Conservation (phyloP, 257 asterid species). For the Rhazya stricta region DNA sequence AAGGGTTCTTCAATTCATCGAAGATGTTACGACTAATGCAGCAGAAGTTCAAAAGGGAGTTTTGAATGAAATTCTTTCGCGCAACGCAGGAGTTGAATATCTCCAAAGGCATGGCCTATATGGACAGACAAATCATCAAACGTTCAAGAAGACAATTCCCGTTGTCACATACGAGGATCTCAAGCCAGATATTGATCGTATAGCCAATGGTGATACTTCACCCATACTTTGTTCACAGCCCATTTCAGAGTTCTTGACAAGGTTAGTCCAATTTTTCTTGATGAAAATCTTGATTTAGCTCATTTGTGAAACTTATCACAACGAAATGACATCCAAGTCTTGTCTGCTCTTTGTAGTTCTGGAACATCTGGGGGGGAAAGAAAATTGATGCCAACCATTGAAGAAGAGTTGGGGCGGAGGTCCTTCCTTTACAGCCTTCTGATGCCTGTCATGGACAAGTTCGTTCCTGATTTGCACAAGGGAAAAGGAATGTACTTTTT, state of each 20-base stretch:
- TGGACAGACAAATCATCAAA: too few relatives aligned
- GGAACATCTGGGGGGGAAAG: slow-evolving; percentile 40
- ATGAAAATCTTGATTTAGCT: neutral
- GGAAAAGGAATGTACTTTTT: slow-evolving; percentile 42
- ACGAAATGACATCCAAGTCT: neutral
- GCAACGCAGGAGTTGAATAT: slow-evolving; percentile 4
- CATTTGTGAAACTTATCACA: neutral
- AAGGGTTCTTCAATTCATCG: slow-evolving; percentile 5
- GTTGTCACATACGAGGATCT: slow-evolving; percentile 64
- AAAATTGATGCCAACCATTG: slow-evolving; percentile 39
- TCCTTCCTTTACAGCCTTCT: slow-evolving; percentile 33
- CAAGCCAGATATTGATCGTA: slow-evolving; percentile 58
- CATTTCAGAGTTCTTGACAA: slow-evolving; percentile 74
- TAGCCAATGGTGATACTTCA: slow-evolving; percentile 67
- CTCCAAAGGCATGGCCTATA: neutral
- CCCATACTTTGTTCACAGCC: slow-evolving; percentile 65
- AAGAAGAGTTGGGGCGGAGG: slow-evolving; percentile 35
- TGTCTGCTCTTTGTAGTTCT: slow-evolving; percentile 17
- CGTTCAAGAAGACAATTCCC: slow-evolving; percentile 57
- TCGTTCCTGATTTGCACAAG: slow-evolving; percentile 29
- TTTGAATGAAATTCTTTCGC: neutral
- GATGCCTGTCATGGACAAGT: slow-evolving; percentile 43
- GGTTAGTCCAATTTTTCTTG: slow-evolving; percentile 27
- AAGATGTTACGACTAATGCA: neutral
- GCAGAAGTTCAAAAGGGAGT: slow-evolving; percentile 4